Evolutionary conservation across 1,139 yeast species (phyloP), one percentile per base, ranked within the genome.

Genomic region (Pneumocystis wakefieldiae): DNA sequence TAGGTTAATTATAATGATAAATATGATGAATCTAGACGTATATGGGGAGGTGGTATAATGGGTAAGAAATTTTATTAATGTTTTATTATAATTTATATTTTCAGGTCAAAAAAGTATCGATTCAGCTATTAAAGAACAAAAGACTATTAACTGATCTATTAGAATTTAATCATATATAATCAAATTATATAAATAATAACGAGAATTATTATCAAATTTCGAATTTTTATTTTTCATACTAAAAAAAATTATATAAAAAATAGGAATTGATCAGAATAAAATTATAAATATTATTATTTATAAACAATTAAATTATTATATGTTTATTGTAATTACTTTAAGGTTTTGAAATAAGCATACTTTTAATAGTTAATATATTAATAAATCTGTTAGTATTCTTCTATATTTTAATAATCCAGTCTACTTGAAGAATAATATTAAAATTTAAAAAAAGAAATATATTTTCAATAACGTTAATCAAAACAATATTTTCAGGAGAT

Each of bases 41-140:
- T 89, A 86, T 91, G 97, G 97, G 97, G 97, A 84, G 97, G 98
- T 83, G 97, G 97, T 84, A 76, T 87, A 78, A 82, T 92, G 83
- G 97, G 97, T 78, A 81, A 87, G 73, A 91, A 91, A 83, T 88
- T 48, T 12, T 48, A 19, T 48, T 24, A 48, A 48, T 37, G 19
- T 17, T 17, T 17, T 12, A 3, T 12, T 19, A 15, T 48, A 10
- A 48, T 48, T 48, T 48, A 24, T 48, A 48, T 48, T 48, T 24
- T 48, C 17, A 48, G 55, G 55, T 48, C 55, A 48, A 48, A 48
- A 48, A 48, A 48, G 55, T 10, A 48, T 48, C 4, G 12, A 24
- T 48, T n/a, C 32, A 24, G 5, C 32, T 24, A 48, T 48, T 48
- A 48, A 48, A 48, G 24, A 48, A 48, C 55, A 48, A 24, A 48